Conservation (phyloP, 345 rosid species). For the Cardamine occulta region DNA sequence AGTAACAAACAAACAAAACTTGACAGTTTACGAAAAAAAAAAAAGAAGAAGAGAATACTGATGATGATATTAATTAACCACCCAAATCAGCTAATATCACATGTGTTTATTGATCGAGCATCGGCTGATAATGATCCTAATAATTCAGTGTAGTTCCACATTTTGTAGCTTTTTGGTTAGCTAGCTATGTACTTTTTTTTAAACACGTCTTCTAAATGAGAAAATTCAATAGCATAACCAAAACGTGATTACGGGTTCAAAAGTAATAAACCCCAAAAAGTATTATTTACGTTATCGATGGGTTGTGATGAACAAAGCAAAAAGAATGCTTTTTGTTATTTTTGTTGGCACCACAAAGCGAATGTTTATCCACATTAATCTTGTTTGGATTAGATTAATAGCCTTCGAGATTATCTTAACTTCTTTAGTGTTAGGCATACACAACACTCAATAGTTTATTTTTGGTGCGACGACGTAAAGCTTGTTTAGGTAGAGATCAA, state of each 20-base stretch:
- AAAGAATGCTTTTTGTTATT: background rate
- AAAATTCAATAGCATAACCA: background rate
- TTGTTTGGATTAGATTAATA: slow-evolving; percentile 24
- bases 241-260: slow-evolving; percentile 1
- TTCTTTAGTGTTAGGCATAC: slow-evolving; percentile 12
- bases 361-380: slow-evolving; percentile 2
- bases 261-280: background rate
- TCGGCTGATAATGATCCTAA: background rate
- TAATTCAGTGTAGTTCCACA: background rate
- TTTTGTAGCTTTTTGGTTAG: background rate
- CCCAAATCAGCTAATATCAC: background rate
- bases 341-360: too few relatives aligned
- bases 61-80: background rate
- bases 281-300: background rate
- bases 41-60: background rate
- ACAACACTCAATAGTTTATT: background rate
- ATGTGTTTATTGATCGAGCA: background rate
- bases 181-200: background rate
- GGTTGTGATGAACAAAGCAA: slow-evolving; percentile 12
- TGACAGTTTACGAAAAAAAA: background rate
- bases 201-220: background rate
- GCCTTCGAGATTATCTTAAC: slow-evolving; percentile 13
- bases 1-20: background rate
- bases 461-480: slow-evolving; percentile 14
- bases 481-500: background rate